Evolutionary conservation across 2,329 filamentous ascomycete species (phyloP).

Genomic region (Fusarium miscanthi): DNA sequence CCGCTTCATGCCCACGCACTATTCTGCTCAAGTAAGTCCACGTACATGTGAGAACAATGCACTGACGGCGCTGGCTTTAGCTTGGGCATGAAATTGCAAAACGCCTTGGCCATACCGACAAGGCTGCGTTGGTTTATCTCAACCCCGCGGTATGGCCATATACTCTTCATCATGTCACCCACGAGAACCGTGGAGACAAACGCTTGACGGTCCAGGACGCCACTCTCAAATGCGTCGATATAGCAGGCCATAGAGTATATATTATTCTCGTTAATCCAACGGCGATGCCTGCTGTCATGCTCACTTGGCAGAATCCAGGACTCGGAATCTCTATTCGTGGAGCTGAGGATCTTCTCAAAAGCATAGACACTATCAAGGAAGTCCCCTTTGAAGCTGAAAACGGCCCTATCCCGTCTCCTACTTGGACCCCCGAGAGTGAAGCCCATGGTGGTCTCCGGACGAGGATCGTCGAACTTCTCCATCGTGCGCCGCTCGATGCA

Average conservation of each 20-base stretch:
- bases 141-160: slow-evolving; percentile 49
- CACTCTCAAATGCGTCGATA: slow-evolving; percentile 54
- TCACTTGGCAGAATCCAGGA: slow-evolving; percentile 60
- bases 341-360: slow-evolving; percentile 56
- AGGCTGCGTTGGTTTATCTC: slow-evolving; percentile 47
- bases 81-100: slow-evolving; percentile 52
- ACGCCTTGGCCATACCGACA: slow-evolving; percentile 44
- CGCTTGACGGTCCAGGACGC: slow-evolving; percentile 51
- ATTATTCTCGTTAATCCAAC: slow-evolving; percentile 54
- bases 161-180: slow-evolving; percentile 48
- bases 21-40: slow-evolving; percentile 47
- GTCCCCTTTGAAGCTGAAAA: slow-evolving; percentile 43
- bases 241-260: slow-evolving; percentile 57
- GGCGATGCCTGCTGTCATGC: slow-evolving; percentile 52
- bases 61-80: slow-evolving; percentile 40
- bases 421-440: slow-evolving; percentile 52
- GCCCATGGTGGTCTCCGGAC: slow-evolving; percentile 54
- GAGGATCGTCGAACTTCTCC: slow-evolving; percentile 56
- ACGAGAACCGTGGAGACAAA: slow-evolving; percentile 50
- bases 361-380: slow-evolving; percentile 50
- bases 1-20: slow-evolving; percentile 57
- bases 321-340: slow-evolving; percentile 59
- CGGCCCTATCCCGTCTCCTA: slow-evolving; percentile 47
- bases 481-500: slow-evolving; percentile 53
- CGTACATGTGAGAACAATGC: not conserved